Base-by-base conservation (phyloP, 768 basidiomycete genomes). In the Auricularia sp. region DNA sequence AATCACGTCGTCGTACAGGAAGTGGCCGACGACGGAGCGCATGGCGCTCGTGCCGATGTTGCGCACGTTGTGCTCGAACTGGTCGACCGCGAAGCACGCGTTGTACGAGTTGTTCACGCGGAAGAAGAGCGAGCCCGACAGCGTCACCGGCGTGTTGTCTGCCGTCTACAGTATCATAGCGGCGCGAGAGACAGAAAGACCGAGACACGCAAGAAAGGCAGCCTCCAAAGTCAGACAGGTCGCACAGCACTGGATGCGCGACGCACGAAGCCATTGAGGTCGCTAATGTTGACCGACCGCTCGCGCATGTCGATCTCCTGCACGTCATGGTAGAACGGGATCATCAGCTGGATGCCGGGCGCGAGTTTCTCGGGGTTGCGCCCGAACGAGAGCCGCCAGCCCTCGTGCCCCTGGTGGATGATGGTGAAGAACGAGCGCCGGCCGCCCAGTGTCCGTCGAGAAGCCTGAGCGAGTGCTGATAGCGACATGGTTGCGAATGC, bases 61-160 rank as follows among this genome's bases (percentile, higher is more conserved):
- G 63, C 77, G 76, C 34, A 84, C 79, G 67, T 83, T 84, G 8
- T 69, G 71, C 59, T 78, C 73, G 16, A 83, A 80, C 63, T 83
- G 75, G 64, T 79, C 78, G 0, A 84, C 79, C 23, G 72, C 74
- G 69, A 83, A 84, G 66, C 80, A 82, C 0, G 83, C 82, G 72
- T 80, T 78, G 72, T 84, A 84, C 54, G 80, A 79, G 65, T 84
- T 77, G 0, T 70, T 70, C 36, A 84, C 78, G 6, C 81, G 78
- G 70, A 77, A 84, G 71, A 84, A 84, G 0, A 84, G 74, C 1
- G 82, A 83, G 12, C 83, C 83, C 2, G 83, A 83, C 56, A 79
- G 77, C 4, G 76, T 70, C 3, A 84, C 80, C 4, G 83, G 83
- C 1, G 84, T 82, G 59, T 71, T 66, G 70, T 70, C 69, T 33